These are phyloP conservation scores for Nakaseomyces nivariensis DNA, from an alignment of 1,139 yeast species.

Conservation along the genomic window DNA sequence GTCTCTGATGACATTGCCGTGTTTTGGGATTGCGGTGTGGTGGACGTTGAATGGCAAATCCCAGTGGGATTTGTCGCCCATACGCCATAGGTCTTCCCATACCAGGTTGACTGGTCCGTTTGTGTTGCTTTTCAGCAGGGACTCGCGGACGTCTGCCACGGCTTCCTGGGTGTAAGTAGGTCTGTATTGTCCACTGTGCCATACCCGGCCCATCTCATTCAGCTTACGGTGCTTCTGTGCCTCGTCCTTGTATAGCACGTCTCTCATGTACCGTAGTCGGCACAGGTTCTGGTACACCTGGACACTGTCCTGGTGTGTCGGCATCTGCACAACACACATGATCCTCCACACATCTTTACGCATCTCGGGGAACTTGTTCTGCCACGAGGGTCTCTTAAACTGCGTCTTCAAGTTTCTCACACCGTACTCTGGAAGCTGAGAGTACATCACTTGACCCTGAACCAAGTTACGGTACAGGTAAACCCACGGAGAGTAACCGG, in stretches of 20 bases:
- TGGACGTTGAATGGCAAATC: conserved; percentile 16
- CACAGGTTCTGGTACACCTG: conserved; percentile 69
- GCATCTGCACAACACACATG: conserved; percentile 75
- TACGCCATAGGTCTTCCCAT: conserved; percentile 86
- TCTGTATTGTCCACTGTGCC: conserved; percentile 80
- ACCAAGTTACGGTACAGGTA: conserved; percentile 76
- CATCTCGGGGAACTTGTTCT: conserved; percentile 65
- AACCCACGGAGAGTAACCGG: conserved; percentile 70
- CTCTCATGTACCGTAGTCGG: conserved; percentile 64
- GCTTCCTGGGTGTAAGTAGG: conserved; percentile 91
- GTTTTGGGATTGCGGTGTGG: conserved; percentile 19
- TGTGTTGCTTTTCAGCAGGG: conserved; percentile 44
- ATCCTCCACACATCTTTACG: conserved; percentile 87
- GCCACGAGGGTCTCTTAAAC: conserved; percentile 78
- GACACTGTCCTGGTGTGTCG: conserved; percentile 54
- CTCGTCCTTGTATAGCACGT: conserved; percentile 45
- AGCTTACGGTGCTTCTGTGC: conserved; percentile 64
- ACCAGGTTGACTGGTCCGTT: conserved; percentile 31
- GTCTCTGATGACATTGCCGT: conserved; percentile 25
- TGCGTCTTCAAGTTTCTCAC: conserved; percentile 48
- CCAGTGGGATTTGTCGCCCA: conserved; percentile 45
- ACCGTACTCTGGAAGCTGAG: conserved; percentile 60
- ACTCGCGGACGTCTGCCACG: conserved; percentile 73
- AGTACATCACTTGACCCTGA: conserved; percentile 80
- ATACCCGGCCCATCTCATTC: conserved; percentile 67